These are phyloP conservation scores for Selaginella tamariscina DNA, from an alignment of 75 land plant genomes.

Conservation along the genomic window DNA sequence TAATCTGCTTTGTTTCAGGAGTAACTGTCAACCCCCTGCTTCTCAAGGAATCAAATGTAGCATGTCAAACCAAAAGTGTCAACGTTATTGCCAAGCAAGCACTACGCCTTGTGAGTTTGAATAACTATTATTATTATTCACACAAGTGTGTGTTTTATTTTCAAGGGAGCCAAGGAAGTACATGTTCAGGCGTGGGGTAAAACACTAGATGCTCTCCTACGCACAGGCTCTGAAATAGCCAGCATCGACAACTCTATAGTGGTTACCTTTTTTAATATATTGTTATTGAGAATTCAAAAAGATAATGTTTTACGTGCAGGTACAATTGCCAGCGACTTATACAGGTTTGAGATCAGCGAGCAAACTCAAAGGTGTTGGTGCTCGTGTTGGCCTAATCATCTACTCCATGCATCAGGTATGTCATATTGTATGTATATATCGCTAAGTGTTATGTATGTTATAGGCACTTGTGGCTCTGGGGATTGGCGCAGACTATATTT, in stretches of 20 bases:
- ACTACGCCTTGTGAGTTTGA: not conserved
- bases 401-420: not conserved
- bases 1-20: not conserved
- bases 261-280: not conserved
- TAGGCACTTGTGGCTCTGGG: not conserved
- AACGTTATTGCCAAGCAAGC: not conserved
- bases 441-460: too few species aligned
- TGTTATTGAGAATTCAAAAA: not conserved
- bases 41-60: not conserved
- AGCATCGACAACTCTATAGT: not conserved
- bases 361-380: not conserved
- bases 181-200: not conserved
- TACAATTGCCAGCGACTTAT: not conserved
- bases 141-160: not conserved
- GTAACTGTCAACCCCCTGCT: not conserved
- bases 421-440: not conserved
- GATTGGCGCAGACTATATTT: not conserved
- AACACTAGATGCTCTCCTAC: not conserved
- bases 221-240: not conserved
- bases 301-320: not conserved
- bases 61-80: not conserved
- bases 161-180: not conserved
- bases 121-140: too few species aligned
- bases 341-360: not conserved
- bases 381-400: not conserved